A percentile compares a stretch with the other conserved stretches of the same genome.
phyloP scores from a whole-genome alignment of 1,284 basidiomycete species.

The Ceratobasidium theobromae region DNA sequence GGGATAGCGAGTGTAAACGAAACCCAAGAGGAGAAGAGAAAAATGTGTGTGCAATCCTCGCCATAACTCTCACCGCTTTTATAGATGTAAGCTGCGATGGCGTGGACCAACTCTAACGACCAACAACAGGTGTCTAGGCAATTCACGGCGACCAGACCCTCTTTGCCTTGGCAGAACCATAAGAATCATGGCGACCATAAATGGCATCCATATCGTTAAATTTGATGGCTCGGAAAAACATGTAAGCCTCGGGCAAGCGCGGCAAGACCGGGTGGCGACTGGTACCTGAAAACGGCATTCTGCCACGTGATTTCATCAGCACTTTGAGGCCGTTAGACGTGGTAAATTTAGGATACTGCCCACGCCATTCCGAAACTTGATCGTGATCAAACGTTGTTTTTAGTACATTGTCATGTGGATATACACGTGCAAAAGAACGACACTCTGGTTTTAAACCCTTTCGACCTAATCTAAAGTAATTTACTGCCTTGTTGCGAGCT shows the following conservation, averaged over 20 bases:
- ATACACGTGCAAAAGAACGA: not conserved
- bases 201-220: not conserved
- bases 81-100: too few relatives aligned
- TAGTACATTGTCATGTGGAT: not conserved
- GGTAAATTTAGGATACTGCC: not conserved
- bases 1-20: not conserved
- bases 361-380: not conserved
- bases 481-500: conserved; percentile 24
- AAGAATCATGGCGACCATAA: not conserved
- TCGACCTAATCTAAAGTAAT: not conserved
- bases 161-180: not conserved
- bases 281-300: not conserved
- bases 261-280: not conserved
- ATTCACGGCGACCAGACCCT: not conserved
- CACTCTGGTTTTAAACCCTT: not conserved
- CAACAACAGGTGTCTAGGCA: not conserved
- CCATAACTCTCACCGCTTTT: not conserved
- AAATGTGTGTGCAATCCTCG: not conserved
- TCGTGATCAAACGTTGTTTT: not conserved
- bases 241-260: not conserved
- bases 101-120: too few relatives aligned
- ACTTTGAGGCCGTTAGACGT: not conserved
- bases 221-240: not conserved
- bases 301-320: not conserved
- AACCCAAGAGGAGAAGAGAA: conserved; percentile 8